Conservation (phyloP, 441 rosid species). For the Macaranga tanarius region DNA sequence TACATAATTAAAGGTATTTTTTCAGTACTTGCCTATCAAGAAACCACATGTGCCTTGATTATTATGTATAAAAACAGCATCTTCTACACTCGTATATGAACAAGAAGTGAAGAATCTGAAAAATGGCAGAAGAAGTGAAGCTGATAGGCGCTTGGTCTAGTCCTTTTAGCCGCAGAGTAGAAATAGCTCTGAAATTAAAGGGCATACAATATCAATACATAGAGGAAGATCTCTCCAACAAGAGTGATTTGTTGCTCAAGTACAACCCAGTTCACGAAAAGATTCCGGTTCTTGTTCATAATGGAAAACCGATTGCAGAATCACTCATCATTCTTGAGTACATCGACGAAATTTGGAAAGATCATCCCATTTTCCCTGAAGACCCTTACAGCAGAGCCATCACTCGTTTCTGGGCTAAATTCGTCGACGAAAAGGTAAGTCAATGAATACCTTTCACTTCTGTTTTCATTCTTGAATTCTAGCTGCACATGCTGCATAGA, state of each 20-base stretch:
- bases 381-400: slow-evolving; percentile 4
- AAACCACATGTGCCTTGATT: background rate
- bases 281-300: slow-evolving; percentile 44
- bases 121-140: slow-evolving; percentile 43
- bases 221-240: slow-evolving; percentile 37
- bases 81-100: background rate
- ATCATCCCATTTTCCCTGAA: slow-evolving; percentile 15
- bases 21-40: background rate
- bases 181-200: slow-evolving; percentile 49
- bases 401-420: slow-evolving; percentile 19
- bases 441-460: background rate
- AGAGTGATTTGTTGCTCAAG: slow-evolving; percentile 36
- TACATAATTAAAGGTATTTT: background rate
- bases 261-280: slow-evolving; percentile 41
- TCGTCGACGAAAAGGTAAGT: slow-evolving; percentile 13
- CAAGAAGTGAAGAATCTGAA: background rate
- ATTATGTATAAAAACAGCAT: too few relatives aligned
- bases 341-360: slow-evolving; percentile 29
- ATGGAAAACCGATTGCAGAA: slow-evolving; percentile 39
- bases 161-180: slow-evolving; percentile 40
- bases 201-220: slow-evolving; percentile 38
- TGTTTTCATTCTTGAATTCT: background rate
- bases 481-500: too few relatives aligned
- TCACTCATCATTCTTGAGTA: slow-evolving; percentile 47
- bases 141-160: slow-evolving; percentile 42